Evolutionary conservation across 2,329 filamentous ascomycete species (phyloP).

Genomic region (Chaetomiaceae sp.): DNA sequence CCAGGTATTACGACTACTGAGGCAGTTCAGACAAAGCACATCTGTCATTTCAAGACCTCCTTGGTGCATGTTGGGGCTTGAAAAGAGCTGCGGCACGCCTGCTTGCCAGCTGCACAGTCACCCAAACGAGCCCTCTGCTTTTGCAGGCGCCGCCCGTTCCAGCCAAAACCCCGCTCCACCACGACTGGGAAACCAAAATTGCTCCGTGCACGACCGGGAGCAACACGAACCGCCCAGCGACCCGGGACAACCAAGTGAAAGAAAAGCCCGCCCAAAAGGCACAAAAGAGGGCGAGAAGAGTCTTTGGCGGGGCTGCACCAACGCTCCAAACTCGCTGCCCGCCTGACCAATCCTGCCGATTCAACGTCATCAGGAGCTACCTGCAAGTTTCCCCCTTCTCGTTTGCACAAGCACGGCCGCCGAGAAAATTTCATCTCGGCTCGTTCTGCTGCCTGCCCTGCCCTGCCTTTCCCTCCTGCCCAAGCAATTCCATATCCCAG

Average conservation of each 20-base stretch:
- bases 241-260: slow-evolving; percentile 9
- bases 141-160: slow-evolving; percentile 16
- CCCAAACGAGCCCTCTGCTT: slow-evolving; percentile 16
- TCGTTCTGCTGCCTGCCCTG: slow-evolving; percentile 11
- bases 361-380: slow-evolving; percentile 15
- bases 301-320: slow-evolving; percentile 13
- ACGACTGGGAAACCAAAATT: slow-evolving; percentile 17
- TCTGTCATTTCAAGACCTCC: no score
- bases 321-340: neutral
- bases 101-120: slow-evolving; percentile 11
- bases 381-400: no score
- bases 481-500: slow-evolving; percentile 3
- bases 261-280: slow-evolving; percentile 10
- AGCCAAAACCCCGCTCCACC: slow-evolving; percentile 26
- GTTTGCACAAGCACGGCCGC: slow-evolving; percentile 1
- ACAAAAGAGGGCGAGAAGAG: slow-evolving; percentile 10
- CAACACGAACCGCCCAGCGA: slow-evolving; percentile 18
- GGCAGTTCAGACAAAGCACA: no score
- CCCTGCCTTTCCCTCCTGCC: slow-evolving; percentile 5
- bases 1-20: no score
- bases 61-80: no score
- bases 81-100: neutral
- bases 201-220: slow-evolving; percentile 20
- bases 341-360: slow-evolving; percentile 8
- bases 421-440: slow-evolving; percentile 13